Conservation (phyloP, 106 monocot species). For the Agapanthus africanus region DNA sequence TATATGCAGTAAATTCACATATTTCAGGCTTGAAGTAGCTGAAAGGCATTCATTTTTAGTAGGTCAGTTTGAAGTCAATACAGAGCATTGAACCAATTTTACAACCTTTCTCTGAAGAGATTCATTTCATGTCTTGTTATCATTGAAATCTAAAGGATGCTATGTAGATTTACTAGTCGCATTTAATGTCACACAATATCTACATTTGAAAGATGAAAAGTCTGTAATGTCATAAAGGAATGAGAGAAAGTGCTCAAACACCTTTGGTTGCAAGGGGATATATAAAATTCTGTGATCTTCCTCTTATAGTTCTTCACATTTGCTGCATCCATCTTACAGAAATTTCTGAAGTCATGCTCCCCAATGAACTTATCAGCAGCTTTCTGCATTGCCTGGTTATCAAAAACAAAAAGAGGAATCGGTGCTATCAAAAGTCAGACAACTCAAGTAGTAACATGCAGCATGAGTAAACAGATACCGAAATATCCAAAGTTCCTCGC, state of each 20-base stretch:
- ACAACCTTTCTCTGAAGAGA: neutral
- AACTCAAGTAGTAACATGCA: neutral
- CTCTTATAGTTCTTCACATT: slow-evolving; percentile 86
- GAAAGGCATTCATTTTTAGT: neutral
- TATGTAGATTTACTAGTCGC: neutral
- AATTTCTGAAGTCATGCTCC: slow-evolving; percentile 94
- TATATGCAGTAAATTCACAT: too few relatives aligned
- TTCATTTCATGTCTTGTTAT: neutral
- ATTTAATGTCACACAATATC: neutral
- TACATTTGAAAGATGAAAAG: neutral
- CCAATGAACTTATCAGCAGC: slow-evolving; percentile 70
- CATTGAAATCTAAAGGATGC: neutral
- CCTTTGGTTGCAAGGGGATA: slow-evolving; percentile 55
- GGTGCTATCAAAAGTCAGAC: neutral
- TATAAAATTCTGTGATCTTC: slow-evolving; percentile 45
- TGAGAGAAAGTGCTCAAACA: slow-evolving; percentile 6
- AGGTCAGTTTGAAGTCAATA: too few relatives aligned
- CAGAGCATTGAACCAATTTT: neutral
- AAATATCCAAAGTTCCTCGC: slow-evolving; percentile 58
- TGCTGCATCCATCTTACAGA: slow-evolving; percentile 99
- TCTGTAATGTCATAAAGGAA: neutral
- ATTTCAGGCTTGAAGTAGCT: neutral
- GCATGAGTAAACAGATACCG: slow-evolving; percentile 27
- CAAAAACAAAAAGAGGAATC: slow-evolving; percentile 11
- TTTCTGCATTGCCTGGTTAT: slow-evolving; percentile 72